Evolutionary conservation across 495 filamentous ascomycete species (phyloP), one percentile per base, ranked within the genome.

Genomic region (Hypoxylon cercidicola): DNA sequence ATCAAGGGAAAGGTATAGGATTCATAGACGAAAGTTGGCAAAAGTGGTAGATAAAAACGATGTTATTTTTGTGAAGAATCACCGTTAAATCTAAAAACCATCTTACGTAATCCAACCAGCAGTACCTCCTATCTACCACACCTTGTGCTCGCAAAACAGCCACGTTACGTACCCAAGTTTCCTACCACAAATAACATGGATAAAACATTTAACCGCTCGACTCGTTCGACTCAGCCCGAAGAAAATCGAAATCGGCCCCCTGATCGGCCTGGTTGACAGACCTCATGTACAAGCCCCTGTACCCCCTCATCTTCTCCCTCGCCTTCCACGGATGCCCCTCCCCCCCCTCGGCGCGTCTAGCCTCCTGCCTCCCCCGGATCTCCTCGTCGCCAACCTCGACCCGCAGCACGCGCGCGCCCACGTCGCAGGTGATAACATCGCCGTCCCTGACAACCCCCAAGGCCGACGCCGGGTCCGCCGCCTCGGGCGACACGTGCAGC

Each of bases 171-270:
- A 28, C 25, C 25, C 7, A 28, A 7, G 3, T 28, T 28, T n/a
- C n/a, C n/a, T n/a, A n/a, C n/a, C n/a, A n/a, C n/a, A n/a, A n/a
- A n/a, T n/a, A n/a, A n/a, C n/a, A n/a, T n/a, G n/a, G n/a, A n/a
- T n/a, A n/a, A n/a, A n/a, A n/a, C n/a, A n/a, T n/a, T n/a, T n/a
- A n/a, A n/a, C n/a, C n/a, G n/a, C n/a, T n/a, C n/a, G n/a, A n/a
- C n/a, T n/a, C n/a, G n/a, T n/a, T n/a, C n/a, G n/a, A n/a, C 43
- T 66, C 72, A 19, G 87, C 87, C 1, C 80, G 81, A 23, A 90
- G 69, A 64, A 90, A 90, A 61, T 84, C 83, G 70, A 90, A 90
- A 66, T 90, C 88, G 3, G 78, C 85, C 1, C 88, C 87, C 7
- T 85, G 69, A 66, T 89, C 81, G 2, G 88, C 87, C 70, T 88